Evolutionary conservation across 2,329 filamentous ascomycete species (phyloP), one percentile per base, ranked within the genome.

Genomic region (Ophiostoma montium): DNA sequence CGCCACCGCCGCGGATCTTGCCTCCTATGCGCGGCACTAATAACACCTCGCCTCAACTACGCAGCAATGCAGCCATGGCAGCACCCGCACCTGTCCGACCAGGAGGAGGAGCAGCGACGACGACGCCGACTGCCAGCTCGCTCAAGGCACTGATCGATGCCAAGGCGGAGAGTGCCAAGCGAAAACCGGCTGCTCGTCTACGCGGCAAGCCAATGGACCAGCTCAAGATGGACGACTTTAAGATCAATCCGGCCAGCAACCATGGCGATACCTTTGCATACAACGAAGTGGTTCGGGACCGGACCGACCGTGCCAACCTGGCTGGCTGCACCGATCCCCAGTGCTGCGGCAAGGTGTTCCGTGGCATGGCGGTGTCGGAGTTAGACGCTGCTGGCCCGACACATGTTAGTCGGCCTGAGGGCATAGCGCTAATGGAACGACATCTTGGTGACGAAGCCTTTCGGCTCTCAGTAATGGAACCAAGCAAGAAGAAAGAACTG

Each of bases 331-430:
- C 78, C 3, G 78, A 83, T 47, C 70, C 80, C 42, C 74, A 80
- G 49, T 95, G 89, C 63, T 94, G 87, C 57, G 85, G 86, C 18
- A 76, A 76, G 38, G 69, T 77, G 7, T 87, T 88, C 57, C 75
- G 78, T 19, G 70, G 72, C n/a, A 70, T 88, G 58, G 84, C 84
- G 27, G 59, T 68, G 11, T 70, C 70, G 1, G 70, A 73, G 51
- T 70, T 71, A 6, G 52, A 48, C 19, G 56, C 56, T 0, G 65
- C 21, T 54, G 72, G 52, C 62, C 61, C 16, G 35, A 59, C 35
- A 52, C 58, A 54, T 58, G 65, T 60, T 52, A 61, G 35, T 50
- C 65, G 53, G 3, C 23, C 47, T 2, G 67, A 70, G 31, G 72
- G 77, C 54, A 61, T 71, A 45, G 63, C 62, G 18, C 60, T 81